phyloP scores from a whole-genome alignment of 176 grass and related monocot genomes.

The Eragrostis curvula region DNA sequence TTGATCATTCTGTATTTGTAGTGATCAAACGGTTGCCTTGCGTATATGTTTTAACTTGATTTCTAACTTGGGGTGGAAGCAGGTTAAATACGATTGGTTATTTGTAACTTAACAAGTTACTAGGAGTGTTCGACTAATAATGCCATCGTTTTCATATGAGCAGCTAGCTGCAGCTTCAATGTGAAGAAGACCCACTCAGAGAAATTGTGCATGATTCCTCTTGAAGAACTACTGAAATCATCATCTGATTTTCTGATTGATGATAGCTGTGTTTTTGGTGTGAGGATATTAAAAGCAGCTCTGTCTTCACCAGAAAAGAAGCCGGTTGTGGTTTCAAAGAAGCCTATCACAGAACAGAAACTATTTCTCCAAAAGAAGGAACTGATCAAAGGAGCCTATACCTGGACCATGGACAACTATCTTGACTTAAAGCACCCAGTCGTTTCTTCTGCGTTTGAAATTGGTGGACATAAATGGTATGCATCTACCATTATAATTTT shows the following conservation, averaged over 20 bases:
- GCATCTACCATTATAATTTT: neutral
- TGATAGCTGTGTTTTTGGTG: too few species aligned
- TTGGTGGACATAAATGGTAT: conserved; percentile 15
- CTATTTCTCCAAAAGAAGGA: conserved; percentile 28
- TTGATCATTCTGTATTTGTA: neutral
- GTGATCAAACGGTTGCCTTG: neutral
- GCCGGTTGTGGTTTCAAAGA: neutral
- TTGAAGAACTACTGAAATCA: conserved; percentile 24
- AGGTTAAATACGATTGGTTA: neutral
- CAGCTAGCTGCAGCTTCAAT: conserved; percentile 14
- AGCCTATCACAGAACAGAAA: conserved; percentile 20
- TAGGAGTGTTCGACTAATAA: neutral
- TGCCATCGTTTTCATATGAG: neutral
- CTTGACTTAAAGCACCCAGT: neutral
- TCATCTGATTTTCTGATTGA: conserved; percentile 36
- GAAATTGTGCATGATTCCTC: conserved; percentile 23
- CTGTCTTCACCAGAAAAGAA: conserved; percentile 13
- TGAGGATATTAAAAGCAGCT: conserved; percentile 33
- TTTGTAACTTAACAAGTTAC: neutral
- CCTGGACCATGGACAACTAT: conserved; percentile 20
- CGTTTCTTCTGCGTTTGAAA: neutral
- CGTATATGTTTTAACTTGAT: neutral
- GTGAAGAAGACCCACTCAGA: neutral
- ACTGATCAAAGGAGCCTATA: conserved; percentile 9
- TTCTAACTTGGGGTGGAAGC: neutral